phyloP scores from a whole-genome alignment of 768 basidiomycete species.

The Gymnopilus junonius region DNA sequence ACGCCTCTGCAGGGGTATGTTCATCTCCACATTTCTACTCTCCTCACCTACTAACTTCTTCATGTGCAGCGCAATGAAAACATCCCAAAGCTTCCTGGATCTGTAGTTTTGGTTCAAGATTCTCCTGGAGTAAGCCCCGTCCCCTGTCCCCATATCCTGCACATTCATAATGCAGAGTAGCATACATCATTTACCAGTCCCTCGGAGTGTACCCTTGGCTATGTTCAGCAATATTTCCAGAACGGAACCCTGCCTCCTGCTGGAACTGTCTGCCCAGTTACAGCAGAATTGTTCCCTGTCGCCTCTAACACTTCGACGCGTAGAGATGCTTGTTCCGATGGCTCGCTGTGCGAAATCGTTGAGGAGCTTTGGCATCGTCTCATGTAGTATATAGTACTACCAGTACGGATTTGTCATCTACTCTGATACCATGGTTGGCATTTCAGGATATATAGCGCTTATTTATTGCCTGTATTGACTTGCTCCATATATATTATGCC shows the following conservation, averaged over 20 bases:
- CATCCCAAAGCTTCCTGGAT: constrained; percentile 39
- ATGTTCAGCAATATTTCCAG: constrained; percentile 44
- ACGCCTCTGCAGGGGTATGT: constrained; percentile 30
- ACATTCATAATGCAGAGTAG: too few species aligned
- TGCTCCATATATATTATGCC: too few species aligned
- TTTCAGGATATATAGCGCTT: neutral
- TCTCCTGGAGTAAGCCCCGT: constrained; percentile 39
- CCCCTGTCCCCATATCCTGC: neutral
- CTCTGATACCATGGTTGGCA: too few species aligned
- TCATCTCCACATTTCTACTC: neutral
- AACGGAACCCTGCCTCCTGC: constrained; percentile 42
- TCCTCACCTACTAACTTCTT: neutral
- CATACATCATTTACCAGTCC: constrained; percentile 37
- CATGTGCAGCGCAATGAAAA: constrained; percentile 42
- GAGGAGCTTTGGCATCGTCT: neutral
- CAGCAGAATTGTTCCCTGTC: constrained; percentile 29
- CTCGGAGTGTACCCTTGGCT: constrained; percentile 36
- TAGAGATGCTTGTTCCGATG: too few species aligned
- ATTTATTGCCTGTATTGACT: too few species aligned
- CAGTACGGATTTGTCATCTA: too few species aligned
- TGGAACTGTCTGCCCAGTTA: constrained; percentile 43
- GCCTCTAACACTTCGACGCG: neutral
- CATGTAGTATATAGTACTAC: neutral
- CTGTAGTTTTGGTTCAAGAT: constrained; percentile 46
- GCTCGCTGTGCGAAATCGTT: neutral